A percentile compares a stretch with the other conserved stretches of the same genome.
Conservation (phyloP, 192 early-diverging fungal species). For the Obelidium mucronatum region DNA sequence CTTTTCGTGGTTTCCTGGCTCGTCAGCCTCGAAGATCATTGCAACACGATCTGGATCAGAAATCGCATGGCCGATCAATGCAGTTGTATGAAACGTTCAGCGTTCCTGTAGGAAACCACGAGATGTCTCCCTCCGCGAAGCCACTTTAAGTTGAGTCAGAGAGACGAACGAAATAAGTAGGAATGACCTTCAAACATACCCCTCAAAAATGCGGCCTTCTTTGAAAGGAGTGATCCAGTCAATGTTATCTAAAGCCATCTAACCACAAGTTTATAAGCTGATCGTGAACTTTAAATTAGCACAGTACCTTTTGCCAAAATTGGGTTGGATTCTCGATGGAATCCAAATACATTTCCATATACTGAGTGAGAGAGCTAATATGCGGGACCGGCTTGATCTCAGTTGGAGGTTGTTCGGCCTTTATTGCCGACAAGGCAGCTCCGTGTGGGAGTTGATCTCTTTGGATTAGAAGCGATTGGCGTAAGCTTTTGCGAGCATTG, state of each 20-base stretch:
- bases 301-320: slow-evolving; percentile 88
- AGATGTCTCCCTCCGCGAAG: slow-evolving; percentile 84
- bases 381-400: too few species aligned
- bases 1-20: slow-evolving; percentile 74
- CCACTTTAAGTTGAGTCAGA: slow-evolving; percentile 56
- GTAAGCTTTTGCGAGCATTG: too few species aligned
- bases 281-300: too few species aligned
- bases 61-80: slow-evolving; percentile 90
- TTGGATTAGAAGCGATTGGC: too few species aligned
- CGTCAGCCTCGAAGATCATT: slow-evolving; percentile 56
- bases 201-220: slow-evolving; percentile 64
- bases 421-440: too few species aligned
- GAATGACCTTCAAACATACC: slow-evolving; percentile 11
- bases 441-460: too few species aligned
- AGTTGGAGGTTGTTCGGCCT: too few species aligned
- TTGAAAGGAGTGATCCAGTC: slow-evolving; percentile 82
- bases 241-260: slow-evolving; percentile 80
- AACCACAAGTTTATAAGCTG: too few species aligned
- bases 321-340: slow-evolving; percentile 78
- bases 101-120: slow-evolving; percentile 93
- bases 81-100: slow-evolving; percentile 95
- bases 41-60: slow-evolving; percentile 73
- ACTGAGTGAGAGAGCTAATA: slow-evolving; percentile 77
- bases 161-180: background rate
- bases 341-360: slow-evolving; percentile 79